A percentile compares a stretch with the other conserved stretches of the same genome.
Conservation (phyloP, 2,329 filamentous ascomycete genomes). For the Bretziella fagacearum region DNA sequence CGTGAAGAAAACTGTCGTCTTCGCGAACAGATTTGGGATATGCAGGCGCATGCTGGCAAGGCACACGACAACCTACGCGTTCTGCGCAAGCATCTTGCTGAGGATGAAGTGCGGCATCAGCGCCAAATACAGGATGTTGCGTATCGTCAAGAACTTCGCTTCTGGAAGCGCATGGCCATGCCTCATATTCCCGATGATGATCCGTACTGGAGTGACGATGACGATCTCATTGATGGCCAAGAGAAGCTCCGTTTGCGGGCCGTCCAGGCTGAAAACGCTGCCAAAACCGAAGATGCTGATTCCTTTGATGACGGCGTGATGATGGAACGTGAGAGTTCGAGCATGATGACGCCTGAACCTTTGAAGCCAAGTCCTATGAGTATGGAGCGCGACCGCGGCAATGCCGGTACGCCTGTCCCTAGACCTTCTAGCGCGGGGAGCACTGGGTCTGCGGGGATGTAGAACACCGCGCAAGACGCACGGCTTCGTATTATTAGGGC, state of each 20-base stretch:
- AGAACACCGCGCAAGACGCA: background rate
- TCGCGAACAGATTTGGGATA: constrained; percentile 49
- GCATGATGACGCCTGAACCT: constrained; percentile 4
- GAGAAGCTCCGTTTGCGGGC: constrained; percentile 39
- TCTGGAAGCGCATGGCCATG: constrained; percentile 52
- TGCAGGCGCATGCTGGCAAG: constrained; percentile 41
- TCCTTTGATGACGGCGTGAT: constrained; percentile 17
- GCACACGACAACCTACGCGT: constrained; percentile 41
- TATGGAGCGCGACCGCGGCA: background rate
- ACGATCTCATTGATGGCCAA: constrained; percentile 43
- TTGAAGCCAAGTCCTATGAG: constrained; percentile 9
- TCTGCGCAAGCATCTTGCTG: constrained; percentile 39
- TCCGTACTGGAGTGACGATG: constrained; percentile 46
- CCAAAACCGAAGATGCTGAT: constrained; percentile 22
- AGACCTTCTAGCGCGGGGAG: constrained; percentile 2
- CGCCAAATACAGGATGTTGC: constrained; percentile 35
- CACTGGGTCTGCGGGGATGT: constrained; percentile 8
- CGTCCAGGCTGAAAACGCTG: constrained; percentile 22
- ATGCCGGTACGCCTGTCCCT: background rate
- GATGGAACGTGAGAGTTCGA: constrained; percentile 17
- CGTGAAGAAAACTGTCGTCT: constrained; percentile 46
- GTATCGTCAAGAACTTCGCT: constrained; percentile 40
- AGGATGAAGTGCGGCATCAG: constrained; percentile 37
- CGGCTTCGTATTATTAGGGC: no score
- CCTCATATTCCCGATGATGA: constrained; percentile 42